Evolutionary conservation across 345 rosid genomes (phyloP), one percentile per base, ranked within the genome.

Genomic region (Citrus sp.): DNA sequence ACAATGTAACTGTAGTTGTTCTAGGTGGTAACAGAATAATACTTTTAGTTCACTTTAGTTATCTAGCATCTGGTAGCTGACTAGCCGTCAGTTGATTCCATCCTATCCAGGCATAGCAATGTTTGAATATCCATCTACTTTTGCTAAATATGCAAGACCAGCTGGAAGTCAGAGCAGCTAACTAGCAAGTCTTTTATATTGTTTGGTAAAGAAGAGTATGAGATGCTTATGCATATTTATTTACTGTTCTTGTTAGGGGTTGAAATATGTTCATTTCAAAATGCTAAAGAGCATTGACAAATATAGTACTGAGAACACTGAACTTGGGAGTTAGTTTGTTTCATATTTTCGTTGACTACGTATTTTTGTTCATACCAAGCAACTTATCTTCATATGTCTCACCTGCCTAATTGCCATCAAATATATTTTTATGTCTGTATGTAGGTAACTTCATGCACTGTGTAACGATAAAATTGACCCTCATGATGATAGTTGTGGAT

Each of bases 11-110:
- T 14, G 4, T 38, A 32, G 55, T 24, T 24, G 35, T 38, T n/a
- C 65, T 35, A 72, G 40, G 61, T 60, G 56, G 40, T 38, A 60
- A 24, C 34, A 13, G 40, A 42, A 40, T 16, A 7, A 4, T 75
- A 9, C 12, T 40, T 74, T 75, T 75, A 38, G 27, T 42, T 61
- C 69, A 61, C 69, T 74, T 74, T 19, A 18, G 73, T 56, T 73
- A 42, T 25, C 32, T 38, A 38, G 51, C 30, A 12, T 74, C 67
- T 60, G 56, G 56, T 61, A 27, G 77, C 69, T 62, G 37, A 42
- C 51, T 42, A 12, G 51, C 16, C 51, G 5, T 27, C 38, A 16
- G 34, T 61, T 21, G 66, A 6, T 59, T 73, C 67, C 35, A 6
- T 73, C 38, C 18, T n/a, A 56, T 37, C 27, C 63, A 60, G 7